A percentile compares a stretch with the other conserved stretches of the same genome.
phyloP scores from a whole-genome alignment of 2,329 filamentous ascomycete genomes.

The Nothomitra cinnamomea region DNA sequence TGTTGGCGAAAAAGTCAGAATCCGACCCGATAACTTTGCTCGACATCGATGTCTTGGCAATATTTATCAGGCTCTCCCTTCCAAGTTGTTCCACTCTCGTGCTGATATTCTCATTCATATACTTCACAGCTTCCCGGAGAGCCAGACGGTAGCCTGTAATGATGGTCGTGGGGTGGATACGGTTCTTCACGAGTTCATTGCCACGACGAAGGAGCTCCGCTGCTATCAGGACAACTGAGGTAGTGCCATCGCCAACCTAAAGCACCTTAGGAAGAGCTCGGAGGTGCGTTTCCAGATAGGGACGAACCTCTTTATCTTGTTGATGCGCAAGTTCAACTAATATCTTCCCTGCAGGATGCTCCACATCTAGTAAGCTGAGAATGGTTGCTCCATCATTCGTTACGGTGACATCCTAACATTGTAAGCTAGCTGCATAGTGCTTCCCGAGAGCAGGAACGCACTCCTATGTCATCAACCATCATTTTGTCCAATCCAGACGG shows the following conservation, averaged over 20 bases:
- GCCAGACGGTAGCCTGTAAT: constrained; percentile 96
- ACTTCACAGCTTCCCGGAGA: constrained; percentile 89
- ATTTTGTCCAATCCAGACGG: constrained; percentile 97
- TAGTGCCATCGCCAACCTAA: constrained; percentile 85
- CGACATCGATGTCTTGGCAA: constrained; percentile 98
- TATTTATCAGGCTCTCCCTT: constrained; percentile 78
- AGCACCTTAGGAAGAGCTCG: constrained; percentile 4
- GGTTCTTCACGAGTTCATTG: constrained; percentile 99
- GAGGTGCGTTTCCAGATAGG: neutral
- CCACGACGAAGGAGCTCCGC: constrained; percentile 83
- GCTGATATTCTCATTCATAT: constrained; percentile 97
- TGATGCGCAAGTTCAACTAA: constrained; percentile 94
- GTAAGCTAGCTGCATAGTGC: constrained; percentile 13
- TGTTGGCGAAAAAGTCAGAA: constrained; percentile 90
- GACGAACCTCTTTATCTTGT: constrained; percentile 71
- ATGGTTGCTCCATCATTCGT: constrained; percentile 98
- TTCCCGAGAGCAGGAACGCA: constrained; percentile 27
- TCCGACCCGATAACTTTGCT: constrained; percentile 97
- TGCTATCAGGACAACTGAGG: constrained; percentile 92
- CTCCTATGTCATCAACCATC: constrained; percentile 99
- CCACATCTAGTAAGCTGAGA: constrained; percentile 83
- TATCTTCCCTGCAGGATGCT: constrained; percentile 96
- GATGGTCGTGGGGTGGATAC: constrained; percentile 98
- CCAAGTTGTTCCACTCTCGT: constrained; percentile 87
- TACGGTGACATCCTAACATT: constrained; percentile 72